Percentiles rank a stretch among this genome's conserved stretches.
phyloP scores from a whole-genome alignment of 371 early-diverging fungal genomes.

The Quaeritorhiza haematococci region DNA sequence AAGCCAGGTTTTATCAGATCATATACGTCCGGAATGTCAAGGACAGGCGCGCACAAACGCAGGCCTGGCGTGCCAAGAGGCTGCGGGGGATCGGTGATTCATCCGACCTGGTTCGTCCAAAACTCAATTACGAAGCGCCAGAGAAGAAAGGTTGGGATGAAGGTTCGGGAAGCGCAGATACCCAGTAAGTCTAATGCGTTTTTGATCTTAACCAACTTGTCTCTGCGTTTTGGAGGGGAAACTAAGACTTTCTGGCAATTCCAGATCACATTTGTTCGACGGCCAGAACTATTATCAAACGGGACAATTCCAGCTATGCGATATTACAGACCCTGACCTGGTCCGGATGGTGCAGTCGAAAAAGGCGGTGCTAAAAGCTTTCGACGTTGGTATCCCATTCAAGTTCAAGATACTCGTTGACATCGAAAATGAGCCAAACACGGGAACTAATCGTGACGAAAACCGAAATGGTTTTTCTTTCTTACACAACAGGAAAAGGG shows the following conservation, averaged over 20 bases:
- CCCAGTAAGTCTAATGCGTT: not conserved
- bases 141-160: not conserved
- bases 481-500: constrained; percentile 13
- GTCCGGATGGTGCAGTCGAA: constrained; percentile 12
- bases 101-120: constrained; percentile 11
- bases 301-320: constrained; percentile 22
- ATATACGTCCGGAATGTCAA: constrained; percentile 27
- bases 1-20: constrained; percentile 42
- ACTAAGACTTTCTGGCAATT: too few relatives aligned
- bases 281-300: not conserved
- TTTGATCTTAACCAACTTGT: too few relatives aligned
- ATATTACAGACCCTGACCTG: constrained; percentile 36
- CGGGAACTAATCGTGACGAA: not conserved
- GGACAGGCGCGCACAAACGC: constrained; percentile 1
- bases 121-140: too few relatives aligned
- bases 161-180: not conserved
- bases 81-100: constrained; percentile 14
- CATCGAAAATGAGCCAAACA: not conserved
- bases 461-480: not conserved
- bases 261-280: constrained; percentile 34
- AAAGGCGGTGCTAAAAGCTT: constrained; percentile 12
- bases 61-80: constrained; percentile 23
- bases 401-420: too few relatives aligned
- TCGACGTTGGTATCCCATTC: constrained; percentile 13
- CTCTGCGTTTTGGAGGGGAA: too few relatives aligned